phyloP scores from a whole-genome alignment of 2,329 filamentous ascomycete genomes.

The Trematosphaeria pertusa region DNA sequence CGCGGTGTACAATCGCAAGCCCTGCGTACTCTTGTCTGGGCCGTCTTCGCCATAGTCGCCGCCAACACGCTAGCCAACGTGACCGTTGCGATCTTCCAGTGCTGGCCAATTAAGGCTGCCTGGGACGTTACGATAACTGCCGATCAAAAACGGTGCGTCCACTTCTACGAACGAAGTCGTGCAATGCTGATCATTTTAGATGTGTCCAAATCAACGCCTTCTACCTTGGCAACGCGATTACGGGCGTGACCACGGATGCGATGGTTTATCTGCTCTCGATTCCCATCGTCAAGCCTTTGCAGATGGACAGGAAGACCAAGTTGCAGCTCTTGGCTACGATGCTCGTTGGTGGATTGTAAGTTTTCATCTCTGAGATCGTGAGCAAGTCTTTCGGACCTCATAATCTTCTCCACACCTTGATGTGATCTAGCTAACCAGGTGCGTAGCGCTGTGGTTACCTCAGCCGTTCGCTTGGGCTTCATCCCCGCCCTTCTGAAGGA shows the following conservation, averaged over 20 bases:
- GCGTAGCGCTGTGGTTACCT: slow-evolving; percentile 24
- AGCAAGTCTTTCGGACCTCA: no score
- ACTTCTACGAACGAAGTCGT: neutral
- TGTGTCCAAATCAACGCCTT: slow-evolving; percentile 34
- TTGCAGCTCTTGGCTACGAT: slow-evolving; percentile 24
- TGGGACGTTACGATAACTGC: slow-evolving; percentile 24
- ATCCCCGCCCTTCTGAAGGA: slow-evolving; percentile 22
- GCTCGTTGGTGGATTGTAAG: slow-evolving; percentile 32
- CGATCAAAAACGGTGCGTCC: slow-evolving; percentile 12
- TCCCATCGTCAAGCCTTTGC: slow-evolving; percentile 26
- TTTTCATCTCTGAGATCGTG: slow-evolving; percentile 1
- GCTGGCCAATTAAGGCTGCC: slow-evolving; percentile 26
- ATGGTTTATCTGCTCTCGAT: slow-evolving; percentile 31
- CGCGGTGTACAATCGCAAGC: slow-evolving; percentile 20
- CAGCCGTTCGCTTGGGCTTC: slow-evolving; percentile 27
- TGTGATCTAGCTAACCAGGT: slow-evolving; percentile 6
- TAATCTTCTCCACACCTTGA: no score
- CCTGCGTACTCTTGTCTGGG: slow-evolving; percentile 18
- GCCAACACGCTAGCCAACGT: slow-evolving; percentile 33
- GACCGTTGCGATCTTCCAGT: slow-evolving; percentile 28
- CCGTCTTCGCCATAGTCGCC: slow-evolving; percentile 40
- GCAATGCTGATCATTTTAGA: slow-evolving; percentile 6
- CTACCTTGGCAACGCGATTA: slow-evolving; percentile 32
- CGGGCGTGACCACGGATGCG: slow-evolving; percentile 27
- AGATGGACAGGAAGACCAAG: slow-evolving; percentile 28